These are phyloP conservation scores for Chlamydomonas asymmetrica DNA, from an alignment of 139 green algal species.

Conservation along the genomic window DNA sequence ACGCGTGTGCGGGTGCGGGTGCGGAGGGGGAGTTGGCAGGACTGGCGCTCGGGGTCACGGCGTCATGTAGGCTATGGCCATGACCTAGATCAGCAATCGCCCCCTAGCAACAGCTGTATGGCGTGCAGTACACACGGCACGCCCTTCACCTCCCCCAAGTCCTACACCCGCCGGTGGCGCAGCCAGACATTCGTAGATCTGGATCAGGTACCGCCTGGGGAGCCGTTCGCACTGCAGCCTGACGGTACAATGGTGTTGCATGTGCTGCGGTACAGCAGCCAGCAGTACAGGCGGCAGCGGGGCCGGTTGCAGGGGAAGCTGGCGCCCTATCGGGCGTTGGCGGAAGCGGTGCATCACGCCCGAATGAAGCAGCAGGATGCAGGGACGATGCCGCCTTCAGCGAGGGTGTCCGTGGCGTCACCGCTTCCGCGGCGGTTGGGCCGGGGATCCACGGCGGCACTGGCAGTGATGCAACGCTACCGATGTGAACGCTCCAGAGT, in stretches of 20 bases:
- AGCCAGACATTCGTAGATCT: not conserved
- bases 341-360: not conserved
- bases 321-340: not conserved
- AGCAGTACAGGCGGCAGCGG: not conserved
- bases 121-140: not conserved
- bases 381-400: not conserved
- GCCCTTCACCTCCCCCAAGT: slow-evolving; percentile 10
- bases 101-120: too few species aligned
- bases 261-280: too few species aligned
- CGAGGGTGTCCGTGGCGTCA: not conserved
- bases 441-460: too few species aligned
- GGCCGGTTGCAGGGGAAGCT: not conserved
- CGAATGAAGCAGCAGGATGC: not conserved
- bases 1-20: too few species aligned
- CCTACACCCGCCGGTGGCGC: slow-evolving; percentile 8
- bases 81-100: too few species aligned
- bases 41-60: too few species aligned
- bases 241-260: not conserved
- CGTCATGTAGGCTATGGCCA: too few species aligned
- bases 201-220: not conserved
- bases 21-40: too few species aligned
- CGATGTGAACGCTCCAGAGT: too few species aligned
- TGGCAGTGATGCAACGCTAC: too few species aligned
- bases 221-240: not conserved
- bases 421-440: too few species aligned